Base-by-base conservation (phyloP, 257 asterid species). In the Capsicum chinense region DNA sequence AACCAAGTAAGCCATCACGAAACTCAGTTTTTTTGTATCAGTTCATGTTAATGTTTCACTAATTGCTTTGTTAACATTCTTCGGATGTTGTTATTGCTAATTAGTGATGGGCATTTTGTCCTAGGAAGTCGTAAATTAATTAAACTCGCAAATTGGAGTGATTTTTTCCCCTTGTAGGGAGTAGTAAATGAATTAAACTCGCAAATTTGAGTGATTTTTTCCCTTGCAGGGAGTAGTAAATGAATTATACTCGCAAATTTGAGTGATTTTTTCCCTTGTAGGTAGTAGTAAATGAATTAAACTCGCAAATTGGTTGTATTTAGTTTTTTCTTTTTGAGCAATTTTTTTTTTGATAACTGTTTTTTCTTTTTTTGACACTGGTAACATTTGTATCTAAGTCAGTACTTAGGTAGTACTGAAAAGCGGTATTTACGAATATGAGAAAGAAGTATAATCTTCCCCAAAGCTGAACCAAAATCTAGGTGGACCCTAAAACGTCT, bases 1-100 rank as follows among this genome's bases (percentile, higher is more conserved):
- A 84, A 52, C 86, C 83, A 2, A 74, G 83, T 78, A 70, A 50
- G 47, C 42, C 5, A 9, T 68, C 67, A 9, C 54, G 44, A 39
- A 39, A 39, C 44, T 71, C 15, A 17, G 10, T 2, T 35, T 71
- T 8, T 26, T 26, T 26, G 26, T 26, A 26, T 26, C 26, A 26
- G 26, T 21, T 21, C 21, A 21, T 21, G 21, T 21, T 21, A 21
- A 21, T 44, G 35, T 70, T 42, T 70, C 57, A 9, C 8, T 7
- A 70, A 9, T 42, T 70, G 5, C 16, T 44, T n/a, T 70, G 16
- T 66, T 66, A 35, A 5, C 35, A 3, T 64, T 33, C n/a, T 33
- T 33, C 5, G 47, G 71, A 35, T 66, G 48, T 10, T 66, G n/a
- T 42, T 70, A 16, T 42, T 26, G 33, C 33, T 26, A 26, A 26